Percentiles rank a stretch among this genome's conserved stretches.
Conservation (phyloP, 768 basidiomycete species). For the Russula olivacea region DNA sequence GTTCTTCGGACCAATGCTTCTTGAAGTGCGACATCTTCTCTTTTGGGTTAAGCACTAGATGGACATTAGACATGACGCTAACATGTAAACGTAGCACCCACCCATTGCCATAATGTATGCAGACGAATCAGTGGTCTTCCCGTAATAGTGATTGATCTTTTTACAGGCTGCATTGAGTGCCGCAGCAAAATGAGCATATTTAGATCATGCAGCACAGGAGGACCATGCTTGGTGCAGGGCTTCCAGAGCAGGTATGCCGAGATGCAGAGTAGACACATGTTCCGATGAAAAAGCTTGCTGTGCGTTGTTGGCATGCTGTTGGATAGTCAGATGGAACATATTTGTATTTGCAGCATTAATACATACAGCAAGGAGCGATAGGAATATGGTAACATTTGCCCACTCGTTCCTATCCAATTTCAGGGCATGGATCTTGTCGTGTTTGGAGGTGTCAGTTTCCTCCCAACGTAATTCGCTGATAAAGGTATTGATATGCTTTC, state of each 20-base stretch:
- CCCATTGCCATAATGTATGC: neutral
- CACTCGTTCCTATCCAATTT: too few species aligned
- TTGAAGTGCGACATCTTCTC: neutral
- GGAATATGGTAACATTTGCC: too few species aligned
- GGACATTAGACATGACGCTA: neutral
- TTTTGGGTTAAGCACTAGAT: neutral
- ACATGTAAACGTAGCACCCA: neutral
- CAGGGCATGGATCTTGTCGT: too few species aligned
- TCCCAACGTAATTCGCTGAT: too few species aligned
- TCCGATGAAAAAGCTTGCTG: neutral
- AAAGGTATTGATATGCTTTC: too few species aligned
- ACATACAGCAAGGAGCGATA: too few species aligned
- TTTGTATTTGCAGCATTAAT: too few species aligned
- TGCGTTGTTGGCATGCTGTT: neutral
- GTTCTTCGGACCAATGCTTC: neutral
- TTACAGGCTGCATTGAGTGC: neutral
- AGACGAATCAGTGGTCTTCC: neutral
- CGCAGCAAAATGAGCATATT: neutral
- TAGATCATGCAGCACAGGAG: neutral
- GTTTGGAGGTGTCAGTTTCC: too few species aligned
- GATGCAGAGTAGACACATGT: neutral
- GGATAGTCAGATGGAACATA: too few species aligned
- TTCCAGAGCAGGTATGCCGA: neutral
- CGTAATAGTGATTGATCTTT: neutral
- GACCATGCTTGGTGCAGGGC: neutral